phyloP scores from a whole-genome alignment of 495 filamentous ascomycete genomes.

The Penicillium odoratum region DNA sequence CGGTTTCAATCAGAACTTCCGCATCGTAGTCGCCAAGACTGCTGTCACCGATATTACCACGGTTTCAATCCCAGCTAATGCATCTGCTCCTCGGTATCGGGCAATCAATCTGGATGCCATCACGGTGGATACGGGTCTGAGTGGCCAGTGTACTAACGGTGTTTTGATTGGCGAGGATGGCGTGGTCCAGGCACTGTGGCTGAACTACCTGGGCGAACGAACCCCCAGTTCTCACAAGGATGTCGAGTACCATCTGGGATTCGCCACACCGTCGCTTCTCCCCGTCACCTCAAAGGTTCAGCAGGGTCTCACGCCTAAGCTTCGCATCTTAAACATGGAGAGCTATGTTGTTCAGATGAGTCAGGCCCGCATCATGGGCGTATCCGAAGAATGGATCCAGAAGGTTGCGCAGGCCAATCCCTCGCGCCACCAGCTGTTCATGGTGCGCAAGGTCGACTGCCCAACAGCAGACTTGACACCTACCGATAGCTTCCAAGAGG shows the following conservation, averaged over 20 bases:
- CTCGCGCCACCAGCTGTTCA: conserved; percentile 93
- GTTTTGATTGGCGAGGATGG: conserved; percentile 89
- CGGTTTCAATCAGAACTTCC: conserved; percentile 92
- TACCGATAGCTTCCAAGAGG: conserved; percentile 66
- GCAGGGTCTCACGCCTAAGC: conserved; percentile 69
- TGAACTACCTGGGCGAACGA: conserved; percentile 93
- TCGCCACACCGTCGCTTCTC: conserved; percentile 83
- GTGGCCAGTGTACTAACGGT: conserved; percentile 90
- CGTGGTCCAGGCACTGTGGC: conserved; percentile 90
- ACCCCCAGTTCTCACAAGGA: conserved; percentile 76
- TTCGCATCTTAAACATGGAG: conserved; percentile 91
- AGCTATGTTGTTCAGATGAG: conserved; percentile 95
- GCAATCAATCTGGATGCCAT: conserved; percentile 97
- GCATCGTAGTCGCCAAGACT: conserved; percentile 91
- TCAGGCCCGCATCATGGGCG: conserved; percentile 97
- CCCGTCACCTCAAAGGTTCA: conserved; percentile 84
- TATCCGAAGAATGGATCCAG: conserved; percentile 92
- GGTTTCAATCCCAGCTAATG: conserved; percentile 92
- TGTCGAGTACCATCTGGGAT: conserved; percentile 94
- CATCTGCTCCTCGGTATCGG: conserved; percentile 86
- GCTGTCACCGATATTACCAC: conserved; percentile 97
- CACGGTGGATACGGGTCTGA: conserved; percentile 90
- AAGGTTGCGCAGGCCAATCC: conserved; percentile 83
- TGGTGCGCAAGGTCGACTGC: conserved; percentile 91
- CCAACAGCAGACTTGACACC: conserved; percentile 50